phyloP scores from a whole-genome alignment of 148 eudicot species.

The Dysphania ambrosioides region DNA sequence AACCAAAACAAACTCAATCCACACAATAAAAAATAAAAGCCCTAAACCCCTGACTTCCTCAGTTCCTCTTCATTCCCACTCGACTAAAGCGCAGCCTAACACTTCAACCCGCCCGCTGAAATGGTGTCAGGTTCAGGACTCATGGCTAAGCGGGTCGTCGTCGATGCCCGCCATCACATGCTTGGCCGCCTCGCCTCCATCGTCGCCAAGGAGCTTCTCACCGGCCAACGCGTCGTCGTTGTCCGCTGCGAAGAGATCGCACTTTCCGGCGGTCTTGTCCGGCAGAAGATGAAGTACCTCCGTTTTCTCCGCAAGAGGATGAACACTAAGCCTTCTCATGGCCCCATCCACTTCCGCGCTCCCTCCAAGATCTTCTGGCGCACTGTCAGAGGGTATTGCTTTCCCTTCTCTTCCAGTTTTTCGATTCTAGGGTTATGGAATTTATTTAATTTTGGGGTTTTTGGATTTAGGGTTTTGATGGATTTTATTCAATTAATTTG shows the following conservation, averaged over 20 bases:
- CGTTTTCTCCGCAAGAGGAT: constrained; percentile 70
- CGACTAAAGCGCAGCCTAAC: too few relatives aligned
- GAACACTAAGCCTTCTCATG: constrained; percentile 96
- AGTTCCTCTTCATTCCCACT: too few relatives aligned
- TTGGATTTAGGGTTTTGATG: background rate
- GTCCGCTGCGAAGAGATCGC: constrained; percentile 84
- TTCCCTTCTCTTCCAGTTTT: background rate
- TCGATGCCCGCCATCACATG: constrained; percentile 82
- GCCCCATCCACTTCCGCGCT: constrained; percentile 86
- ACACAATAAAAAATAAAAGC: too few relatives aligned
- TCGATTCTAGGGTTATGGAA: too few relatives aligned
- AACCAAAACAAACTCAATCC: too few relatives aligned
- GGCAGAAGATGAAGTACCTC: constrained; percentile 86
- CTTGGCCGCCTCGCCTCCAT: constrained; percentile 59
- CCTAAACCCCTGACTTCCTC: too few relatives aligned
- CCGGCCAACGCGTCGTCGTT: too few relatives aligned
- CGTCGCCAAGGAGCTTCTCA: constrained; percentile 68
- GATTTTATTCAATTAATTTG: background rate
- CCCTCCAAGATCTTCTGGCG: constrained; percentile 91
- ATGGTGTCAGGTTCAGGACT: constrained; percentile 85
- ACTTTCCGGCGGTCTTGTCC: constrained; percentile 73
- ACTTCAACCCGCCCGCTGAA: too few relatives aligned
- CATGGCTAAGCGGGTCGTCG: constrained; percentile 52
- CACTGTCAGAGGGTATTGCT: constrained; percentile 63
- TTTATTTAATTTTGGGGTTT: background rate